Evolutionary conservation across 257 asterid genomes (phyloP).

Genomic region (Verbena officinalis): DNA sequence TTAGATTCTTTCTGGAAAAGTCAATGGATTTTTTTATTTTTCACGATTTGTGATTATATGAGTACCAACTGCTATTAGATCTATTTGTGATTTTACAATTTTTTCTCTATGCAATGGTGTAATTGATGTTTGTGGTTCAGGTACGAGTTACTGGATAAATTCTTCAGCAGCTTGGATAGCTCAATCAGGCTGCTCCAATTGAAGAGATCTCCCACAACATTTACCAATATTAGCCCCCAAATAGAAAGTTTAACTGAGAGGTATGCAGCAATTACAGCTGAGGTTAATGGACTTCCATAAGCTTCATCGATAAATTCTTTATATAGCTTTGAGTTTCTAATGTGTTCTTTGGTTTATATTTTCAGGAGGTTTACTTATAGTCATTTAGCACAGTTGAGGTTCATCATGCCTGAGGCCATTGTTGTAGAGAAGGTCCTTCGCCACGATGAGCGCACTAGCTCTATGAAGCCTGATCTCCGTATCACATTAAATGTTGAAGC

Average conservation of each 20-base stretch:
- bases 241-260: constrained; percentile 72
- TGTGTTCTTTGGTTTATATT: constrained; percentile 2
- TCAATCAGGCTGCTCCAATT: constrained; percentile 68
- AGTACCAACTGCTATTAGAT: constrained; percentile 19
- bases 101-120: constrained; percentile 13
- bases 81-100: neutral
- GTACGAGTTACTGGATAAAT: constrained; percentile 69
- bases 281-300: neutral
- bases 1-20: neutral
- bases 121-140: constrained; percentile 43
- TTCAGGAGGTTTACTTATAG: constrained; percentile 71
- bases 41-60: neutral
- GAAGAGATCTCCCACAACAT: constrained; percentile 55
- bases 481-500: constrained; percentile 45
- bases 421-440: constrained; percentile 59
- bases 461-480: constrained; percentile 72
- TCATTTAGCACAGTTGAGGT: constrained; percentile 85
- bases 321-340: neutral
- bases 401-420: constrained; percentile 77
- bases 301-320: neutral
- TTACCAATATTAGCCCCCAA: constrained; percentile 62
- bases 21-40: neutral
- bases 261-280: constrained; percentile 36
- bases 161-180: constrained; percentile 74
- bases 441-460: constrained; percentile 66